phyloP scores from a whole-genome alignment of 176 grass and related monocot species.

The Luzula sylvatica region DNA sequence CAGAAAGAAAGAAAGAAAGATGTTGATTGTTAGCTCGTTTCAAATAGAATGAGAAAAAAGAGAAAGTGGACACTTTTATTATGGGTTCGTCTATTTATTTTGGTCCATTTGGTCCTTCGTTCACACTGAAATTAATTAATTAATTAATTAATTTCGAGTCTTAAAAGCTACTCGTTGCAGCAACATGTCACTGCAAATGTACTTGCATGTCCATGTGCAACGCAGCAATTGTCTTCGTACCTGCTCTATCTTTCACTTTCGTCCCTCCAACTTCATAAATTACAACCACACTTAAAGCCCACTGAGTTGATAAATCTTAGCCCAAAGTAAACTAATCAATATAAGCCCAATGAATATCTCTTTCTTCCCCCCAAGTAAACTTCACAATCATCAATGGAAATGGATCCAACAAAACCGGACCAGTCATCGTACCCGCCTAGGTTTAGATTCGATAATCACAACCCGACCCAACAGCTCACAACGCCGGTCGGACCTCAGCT shows the following conservation, averaged over 20 bases:
- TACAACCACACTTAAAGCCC: no score
- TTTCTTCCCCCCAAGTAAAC: background rate
- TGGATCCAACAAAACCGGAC: background rate
- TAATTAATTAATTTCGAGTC: no score
- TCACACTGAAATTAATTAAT: no score
- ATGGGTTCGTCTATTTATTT: slow-evolving; percentile 12
- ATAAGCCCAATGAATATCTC: background rate
- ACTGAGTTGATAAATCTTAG: no score
- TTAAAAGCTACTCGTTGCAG: no score
- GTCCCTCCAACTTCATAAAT: no score
- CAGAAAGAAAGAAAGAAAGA: slow-evolving; percentile 1
- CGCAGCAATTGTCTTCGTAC: no score
- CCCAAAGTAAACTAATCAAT: no score
- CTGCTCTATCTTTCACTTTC: no score
- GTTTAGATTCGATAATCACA: background rate
- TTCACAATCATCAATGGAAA: background rate
- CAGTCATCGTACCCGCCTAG: slow-evolving; percentile 24
- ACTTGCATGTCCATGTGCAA: no score
- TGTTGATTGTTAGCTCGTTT: slow-evolving; percentile 9
- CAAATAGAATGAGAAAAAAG: slow-evolving; percentile 18
- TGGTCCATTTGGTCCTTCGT: background rate
- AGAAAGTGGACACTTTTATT: background rate
- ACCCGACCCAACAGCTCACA: background rate
- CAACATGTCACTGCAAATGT: no score
- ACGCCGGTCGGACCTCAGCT: background rate